Conservation (phyloP, 176 grass and related monocot species). For the Carex littledalei region DNA sequence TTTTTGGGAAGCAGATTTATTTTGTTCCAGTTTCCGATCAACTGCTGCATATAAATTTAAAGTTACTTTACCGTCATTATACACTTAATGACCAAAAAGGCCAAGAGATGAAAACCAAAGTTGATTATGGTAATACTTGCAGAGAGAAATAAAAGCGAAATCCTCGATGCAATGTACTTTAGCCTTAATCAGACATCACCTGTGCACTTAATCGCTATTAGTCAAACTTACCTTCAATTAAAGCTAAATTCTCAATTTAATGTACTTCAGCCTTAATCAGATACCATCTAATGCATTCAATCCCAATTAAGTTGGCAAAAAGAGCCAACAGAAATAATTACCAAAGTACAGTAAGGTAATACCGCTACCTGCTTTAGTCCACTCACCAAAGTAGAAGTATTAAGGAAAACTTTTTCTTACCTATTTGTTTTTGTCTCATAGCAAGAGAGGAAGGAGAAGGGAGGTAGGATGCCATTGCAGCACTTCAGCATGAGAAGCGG, state of each 20-base stretch:
- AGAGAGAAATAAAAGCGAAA: not conserved
- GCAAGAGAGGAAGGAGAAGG: not conserved
- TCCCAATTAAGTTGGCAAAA: not conserved
- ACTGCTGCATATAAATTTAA: too few relatives aligned
- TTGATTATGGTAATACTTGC: not conserved
- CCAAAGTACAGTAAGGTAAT: not conserved
- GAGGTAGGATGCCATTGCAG: constrained; percentile 29
- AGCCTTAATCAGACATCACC: not conserved
- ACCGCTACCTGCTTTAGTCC: not conserved
- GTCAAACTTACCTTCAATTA: not conserved
- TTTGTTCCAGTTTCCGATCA: too few relatives aligned
- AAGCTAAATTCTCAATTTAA: not conserved
- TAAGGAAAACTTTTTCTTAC: not conserved
- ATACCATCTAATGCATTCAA: too few relatives aligned
- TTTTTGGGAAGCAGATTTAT: too few relatives aligned
- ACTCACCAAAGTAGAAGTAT: too few relatives aligned
- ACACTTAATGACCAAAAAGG: not conserved
- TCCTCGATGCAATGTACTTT: not conserved
- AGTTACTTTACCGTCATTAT: not conserved
- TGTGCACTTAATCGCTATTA: not conserved
- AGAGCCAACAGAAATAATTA: not conserved
- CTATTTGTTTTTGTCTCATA: not conserved
- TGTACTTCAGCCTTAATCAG: too few relatives aligned
- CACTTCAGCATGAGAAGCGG: constrained; percentile 29
- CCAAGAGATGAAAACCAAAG: not conserved